Evolutionary conservation across 257 asterid species (phyloP), one percentile per base, ranked within the genome.

Genomic region (Misopates orontium): DNA sequence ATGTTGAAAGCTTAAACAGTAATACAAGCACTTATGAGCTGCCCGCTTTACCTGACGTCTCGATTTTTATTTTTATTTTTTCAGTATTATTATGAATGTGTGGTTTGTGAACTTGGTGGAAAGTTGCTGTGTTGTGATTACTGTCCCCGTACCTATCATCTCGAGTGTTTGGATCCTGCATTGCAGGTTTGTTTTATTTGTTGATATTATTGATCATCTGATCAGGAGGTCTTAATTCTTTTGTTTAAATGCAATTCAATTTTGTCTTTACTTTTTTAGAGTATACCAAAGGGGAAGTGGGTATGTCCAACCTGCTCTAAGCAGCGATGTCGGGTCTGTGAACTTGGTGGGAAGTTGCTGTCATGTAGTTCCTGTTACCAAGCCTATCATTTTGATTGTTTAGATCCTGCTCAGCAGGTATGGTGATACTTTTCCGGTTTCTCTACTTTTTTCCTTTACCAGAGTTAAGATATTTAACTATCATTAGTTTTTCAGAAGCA

Each of bases 121-220:
- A 53, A 79, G 71, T 81, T 87, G 77, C 82, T 84, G 39, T 77
- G 92, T 50, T 80, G 84, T 56, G 95, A 84, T 70, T 75, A 73
- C 65, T 87, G 95, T 75, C 85, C 91, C 18, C 75, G 82, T 40
- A 78, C 85, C 25, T 87, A 75, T 71, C 91, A 87, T 68, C 73
- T 82, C 41, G 79, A 75, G 64, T 87, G 95, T 72, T 75, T 87
- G 63, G 84, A 87, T 60, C 95, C 95, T 69, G 87, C 84, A 44
- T 84, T 87, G 69, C 83, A 82, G 87, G 95, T 85, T 75, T 61
- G 76, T 56, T 22, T 61, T 23, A n/a, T 72, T 59, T 66, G 47
- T 55, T 32, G 9, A 44, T 18, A 14, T 18, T 36, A 15, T 40
- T 18, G 21, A 12, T 16, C 39, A 56, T 53, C 19, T 42, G 28